Conservation (phyloP, 345 rosid species). For the Eucalyptus dawsonii region DNA sequence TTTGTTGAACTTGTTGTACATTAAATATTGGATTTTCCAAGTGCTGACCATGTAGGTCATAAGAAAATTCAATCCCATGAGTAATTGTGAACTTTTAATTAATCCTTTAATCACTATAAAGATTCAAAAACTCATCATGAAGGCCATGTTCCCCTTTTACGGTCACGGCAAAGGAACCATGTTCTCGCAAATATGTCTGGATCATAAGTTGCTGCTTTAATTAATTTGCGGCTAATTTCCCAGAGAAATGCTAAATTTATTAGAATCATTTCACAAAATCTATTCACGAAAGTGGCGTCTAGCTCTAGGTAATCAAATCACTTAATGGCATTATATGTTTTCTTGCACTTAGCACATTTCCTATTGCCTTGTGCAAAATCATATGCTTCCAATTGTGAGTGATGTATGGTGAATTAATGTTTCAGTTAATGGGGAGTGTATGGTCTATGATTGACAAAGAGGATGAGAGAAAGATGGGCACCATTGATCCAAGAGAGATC, state of each 20-base stretch:
- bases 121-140: background rate
- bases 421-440: conserved; percentile 13
- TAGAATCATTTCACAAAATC: background rate
- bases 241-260: background rate
- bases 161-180: background rate
- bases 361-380: background rate
- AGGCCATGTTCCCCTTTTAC: background rate
- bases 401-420: background rate
- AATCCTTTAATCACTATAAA: background rate
- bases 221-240: background rate
- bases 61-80: background rate
- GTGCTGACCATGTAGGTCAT: background rate
- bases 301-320: background rate
- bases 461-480: conserved; percentile 21
- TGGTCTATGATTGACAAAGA: conserved; percentile 1
- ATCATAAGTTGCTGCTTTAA: background rate
- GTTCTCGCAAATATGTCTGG: background rate
- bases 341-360: background rate
- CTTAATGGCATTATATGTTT: background rate
- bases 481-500: conserved; percentile 35
- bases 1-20: background rate
- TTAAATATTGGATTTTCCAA: background rate
- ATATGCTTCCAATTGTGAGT: background rate
- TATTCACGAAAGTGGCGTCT: background rate
- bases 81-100: background rate